phyloP scores from a whole-genome alignment of 2,329 filamentous ascomycete species.

The Paraphoma chrysanthemicola region DNA sequence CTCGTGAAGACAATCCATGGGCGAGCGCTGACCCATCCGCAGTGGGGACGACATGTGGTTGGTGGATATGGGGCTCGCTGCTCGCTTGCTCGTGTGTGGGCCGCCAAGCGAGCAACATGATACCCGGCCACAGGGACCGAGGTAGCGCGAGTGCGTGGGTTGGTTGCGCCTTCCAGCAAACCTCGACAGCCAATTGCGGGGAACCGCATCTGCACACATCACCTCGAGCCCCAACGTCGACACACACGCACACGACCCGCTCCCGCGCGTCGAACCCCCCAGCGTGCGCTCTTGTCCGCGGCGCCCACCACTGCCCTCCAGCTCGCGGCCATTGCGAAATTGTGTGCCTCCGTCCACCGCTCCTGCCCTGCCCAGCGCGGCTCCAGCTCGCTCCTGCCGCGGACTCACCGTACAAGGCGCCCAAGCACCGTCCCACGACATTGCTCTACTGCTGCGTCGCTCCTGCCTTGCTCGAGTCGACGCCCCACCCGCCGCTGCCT shows the following conservation, averaged over 20 bases:
- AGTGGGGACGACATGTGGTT: constrained; percentile 2
- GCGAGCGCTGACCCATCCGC: not conserved
- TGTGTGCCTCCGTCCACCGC: constrained; percentile 2
- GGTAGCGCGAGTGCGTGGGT: constrained; percentile 11
- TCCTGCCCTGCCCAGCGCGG: constrained; percentile 9
- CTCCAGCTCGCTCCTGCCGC: constrained; percentile 14
- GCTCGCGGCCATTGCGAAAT: constrained; percentile 15
- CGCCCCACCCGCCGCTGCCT: constrained; percentile 18
- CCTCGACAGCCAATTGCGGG: constrained; percentile 37
- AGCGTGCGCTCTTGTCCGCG: not conserved
- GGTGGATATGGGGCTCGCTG: not conserved
- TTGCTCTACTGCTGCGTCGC: constrained; percentile 21
- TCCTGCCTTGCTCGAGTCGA: constrained; percentile 18
- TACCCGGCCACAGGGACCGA: constrained; percentile 20
- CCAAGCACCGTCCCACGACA: constrained; percentile 32
- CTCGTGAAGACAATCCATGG: not conserved
- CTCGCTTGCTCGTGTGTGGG: not conserved
- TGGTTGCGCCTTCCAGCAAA: constrained; percentile 20
- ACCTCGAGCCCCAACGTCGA: constrained; percentile 9
- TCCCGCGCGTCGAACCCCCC: not conserved
- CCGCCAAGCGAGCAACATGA: constrained; percentile 11
- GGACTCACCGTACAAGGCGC: constrained; percentile 18
- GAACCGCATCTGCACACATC: constrained; percentile 31
- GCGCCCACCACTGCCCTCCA: not conserved
- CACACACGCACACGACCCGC: constrained; percentile 18